Percentiles rank a stretch among this genome's conserved stretches.
phyloP scores from a whole-genome alignment of 495 filamentous ascomycete species.

The Aspergillus affinis region DNA sequence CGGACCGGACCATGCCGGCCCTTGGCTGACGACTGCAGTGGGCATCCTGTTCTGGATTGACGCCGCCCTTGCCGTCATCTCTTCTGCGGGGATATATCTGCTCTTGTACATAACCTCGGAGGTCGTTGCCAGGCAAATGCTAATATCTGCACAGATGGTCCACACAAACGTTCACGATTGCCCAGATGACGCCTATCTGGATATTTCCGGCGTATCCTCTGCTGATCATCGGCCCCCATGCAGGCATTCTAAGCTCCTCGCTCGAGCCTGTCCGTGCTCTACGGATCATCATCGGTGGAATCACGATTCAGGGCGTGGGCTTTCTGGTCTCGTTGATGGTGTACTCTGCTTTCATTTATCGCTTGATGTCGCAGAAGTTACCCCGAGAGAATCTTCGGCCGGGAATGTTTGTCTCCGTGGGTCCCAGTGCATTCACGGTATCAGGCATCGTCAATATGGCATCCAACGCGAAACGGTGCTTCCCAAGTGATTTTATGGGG shows the following conservation, averaged over 20 bases:
- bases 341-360: conserved; percentile 81
- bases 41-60: conserved; percentile 74
- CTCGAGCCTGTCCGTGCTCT: conserved; percentile 50
- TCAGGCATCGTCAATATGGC: conserved; percentile 66
- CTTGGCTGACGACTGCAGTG: conserved; percentile 66
- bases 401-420: conserved; percentile 83
- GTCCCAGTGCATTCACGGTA: conserved; percentile 77
- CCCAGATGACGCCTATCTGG: conserved; percentile 88
- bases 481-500: conserved; percentile 60
- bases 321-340: conserved; percentile 86
- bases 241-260: conserved; percentile 58
- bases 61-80: conserved; percentile 58
- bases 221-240: conserved; percentile 75
- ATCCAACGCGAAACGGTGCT: conserved; percentile 36
- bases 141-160: conserved; percentile 56
- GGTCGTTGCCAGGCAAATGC: background rate
- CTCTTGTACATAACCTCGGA: conserved; percentile 49
- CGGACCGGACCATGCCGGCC: conserved; percentile 62
- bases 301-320: conserved; percentile 77
- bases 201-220: conserved; percentile 89
- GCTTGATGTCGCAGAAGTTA: conserved; percentile 89
- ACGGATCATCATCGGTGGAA: conserved; percentile 67
- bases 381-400: conserved; percentile 74
- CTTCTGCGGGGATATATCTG: conserved; percentile 70
- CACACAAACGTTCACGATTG: conserved; percentile 74